Evolutionary conservation across 2,329 filamentous ascomycete genomes (phyloP).

Genomic region (Talaromyces sp.): DNA sequence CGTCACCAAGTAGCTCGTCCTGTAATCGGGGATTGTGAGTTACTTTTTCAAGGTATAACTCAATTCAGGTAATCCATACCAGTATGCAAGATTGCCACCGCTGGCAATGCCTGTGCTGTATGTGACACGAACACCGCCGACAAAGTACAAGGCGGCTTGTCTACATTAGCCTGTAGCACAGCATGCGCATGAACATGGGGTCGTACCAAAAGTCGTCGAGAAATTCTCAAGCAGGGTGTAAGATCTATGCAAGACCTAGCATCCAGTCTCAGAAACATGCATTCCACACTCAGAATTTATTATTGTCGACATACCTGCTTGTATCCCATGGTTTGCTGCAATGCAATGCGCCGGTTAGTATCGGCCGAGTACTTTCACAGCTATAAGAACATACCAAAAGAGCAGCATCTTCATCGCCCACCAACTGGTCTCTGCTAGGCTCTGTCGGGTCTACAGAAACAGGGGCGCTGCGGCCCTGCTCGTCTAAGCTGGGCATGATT

Average conservation of each 20-base stretch:
- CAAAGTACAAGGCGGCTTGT: constrained; percentile 55
- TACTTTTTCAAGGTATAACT: not conserved
- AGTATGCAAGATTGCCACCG: constrained; percentile 56
- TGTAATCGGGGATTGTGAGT: constrained; percentile 16
- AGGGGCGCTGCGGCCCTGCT: not conserved
- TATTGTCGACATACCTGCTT: constrained; percentile 41
- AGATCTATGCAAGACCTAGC: constrained; percentile 50
- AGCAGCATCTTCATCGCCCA: constrained; percentile 10
- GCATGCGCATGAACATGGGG: not conserved
- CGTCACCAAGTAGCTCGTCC: constrained; percentile 56
- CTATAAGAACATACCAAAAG: constrained; percentile 6
- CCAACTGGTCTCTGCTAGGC: constrained; percentile 6
- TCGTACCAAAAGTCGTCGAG: constrained; percentile 52
- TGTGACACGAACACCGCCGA: constrained; percentile 55
- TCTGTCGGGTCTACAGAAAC: not conserved
- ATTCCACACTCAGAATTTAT: not conserved
- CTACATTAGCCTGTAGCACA: not conserved
- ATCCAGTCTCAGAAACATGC: constrained; percentile 5
- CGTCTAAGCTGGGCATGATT: not conserved
- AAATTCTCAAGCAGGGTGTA: constrained; percentile 56
- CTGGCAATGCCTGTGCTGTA: constrained; percentile 59
- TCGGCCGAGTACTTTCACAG: not conserved
- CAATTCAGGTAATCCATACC: constrained; percentile 29
- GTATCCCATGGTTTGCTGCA: constrained; percentile 47
- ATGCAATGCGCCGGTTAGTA: constrained; percentile 13